Evolutionary conservation across 495 filamentous ascomycete genomes (phyloP).

Genomic region (Talaromyces trachyspermus): DNA sequence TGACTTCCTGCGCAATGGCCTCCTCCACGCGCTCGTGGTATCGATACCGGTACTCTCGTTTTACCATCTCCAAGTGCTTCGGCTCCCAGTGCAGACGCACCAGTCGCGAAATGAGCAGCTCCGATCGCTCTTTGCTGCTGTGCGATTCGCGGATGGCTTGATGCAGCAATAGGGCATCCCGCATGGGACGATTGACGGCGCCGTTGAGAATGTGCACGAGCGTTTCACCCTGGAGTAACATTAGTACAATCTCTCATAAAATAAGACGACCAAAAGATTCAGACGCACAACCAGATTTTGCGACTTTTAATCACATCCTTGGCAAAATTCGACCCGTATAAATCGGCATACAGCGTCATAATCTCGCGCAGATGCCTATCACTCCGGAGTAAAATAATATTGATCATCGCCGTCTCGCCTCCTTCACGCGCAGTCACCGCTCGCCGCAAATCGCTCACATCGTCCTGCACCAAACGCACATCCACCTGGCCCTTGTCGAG

Average conservation of each 20-base stretch:
- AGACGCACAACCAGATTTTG: conserved; percentile 86
- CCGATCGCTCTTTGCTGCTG: conserved; percentile 63
- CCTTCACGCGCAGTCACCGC: conserved; percentile 68
- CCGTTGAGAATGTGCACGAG: conserved; percentile 95
- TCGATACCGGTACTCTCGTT: conserved; percentile 60
- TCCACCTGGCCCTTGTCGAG: conserved; percentile 60
- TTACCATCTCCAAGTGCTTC: conserved; percentile 63
- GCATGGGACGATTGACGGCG: conserved; percentile 88
- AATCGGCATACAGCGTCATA: conserved; percentile 61
- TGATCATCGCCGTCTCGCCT: conserved; percentile 85
- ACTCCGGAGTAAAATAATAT: conserved; percentile 70
- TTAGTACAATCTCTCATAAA: not conserved
- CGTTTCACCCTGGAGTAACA: conserved; percentile 70
- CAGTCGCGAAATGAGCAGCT: conserved; percentile 72
- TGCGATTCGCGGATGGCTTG: conserved; percentile 69
- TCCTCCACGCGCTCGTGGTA: conserved; percentile 65
- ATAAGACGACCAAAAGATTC: conserved; percentile 7
- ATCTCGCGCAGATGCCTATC: conserved; percentile 79
- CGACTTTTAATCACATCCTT: conserved; percentile 81
- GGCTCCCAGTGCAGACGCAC: conserved; percentile 83
- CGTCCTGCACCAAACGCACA: conserved; percentile 52
- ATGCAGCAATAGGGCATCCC: conserved; percentile 88
- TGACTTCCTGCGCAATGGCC: conserved; percentile 44
- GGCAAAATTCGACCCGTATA: conserved; percentile 70
- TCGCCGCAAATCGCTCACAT: conserved; percentile 63